Conservation (phyloP, 2,329 filamentous ascomycete species). For the Hypoxylon rubiginosum region DNA sequence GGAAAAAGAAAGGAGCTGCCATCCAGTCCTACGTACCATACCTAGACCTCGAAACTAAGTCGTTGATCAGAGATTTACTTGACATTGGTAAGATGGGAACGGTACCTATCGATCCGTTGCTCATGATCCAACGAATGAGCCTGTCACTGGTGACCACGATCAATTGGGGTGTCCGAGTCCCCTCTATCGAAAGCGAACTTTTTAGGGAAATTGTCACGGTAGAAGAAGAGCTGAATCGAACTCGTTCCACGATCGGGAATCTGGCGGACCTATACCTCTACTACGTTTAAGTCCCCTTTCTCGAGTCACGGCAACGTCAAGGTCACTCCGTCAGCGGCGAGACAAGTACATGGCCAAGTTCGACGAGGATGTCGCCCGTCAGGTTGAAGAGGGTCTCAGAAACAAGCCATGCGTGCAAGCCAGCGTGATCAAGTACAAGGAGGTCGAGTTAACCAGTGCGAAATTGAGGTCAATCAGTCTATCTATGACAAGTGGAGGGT, state of each 20-base stretch:
- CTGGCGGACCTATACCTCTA: constrained; percentile 85
- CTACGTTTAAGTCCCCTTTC: constrained; percentile 69
- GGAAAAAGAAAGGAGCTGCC: constrained; percentile 79
- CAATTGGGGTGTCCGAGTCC: constrained; percentile 83
- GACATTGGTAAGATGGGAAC: constrained; percentile 73
- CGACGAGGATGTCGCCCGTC: constrained; percentile 66
- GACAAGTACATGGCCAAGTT: constrained; percentile 77
- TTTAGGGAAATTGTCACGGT: constrained; percentile 81
- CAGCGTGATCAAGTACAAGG: constrained; percentile 53
- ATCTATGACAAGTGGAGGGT: constrained; percentile 84
- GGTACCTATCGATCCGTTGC: constrained; percentile 75
- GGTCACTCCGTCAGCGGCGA: constrained; percentile 73
- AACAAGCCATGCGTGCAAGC: constrained; percentile 58
- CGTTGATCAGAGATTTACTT: constrained; percentile 79
- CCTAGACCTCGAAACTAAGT: constrained; percentile 80
- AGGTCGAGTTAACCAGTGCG: constrained; percentile 61
- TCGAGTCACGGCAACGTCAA: constrained; percentile 62
- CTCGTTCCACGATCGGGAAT: constrained; percentile 83
- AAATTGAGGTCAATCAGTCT: constrained; percentile 85
- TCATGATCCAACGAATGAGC: constrained; percentile 81
- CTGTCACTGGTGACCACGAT: constrained; percentile 82
- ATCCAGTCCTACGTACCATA: constrained; percentile 85
- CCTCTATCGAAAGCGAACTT: constrained; percentile 75
- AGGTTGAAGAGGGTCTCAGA: constrained; percentile 55
- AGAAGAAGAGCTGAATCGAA: constrained; percentile 80